Evolutionary conservation across 805 yeast genomes (phyloP).

Genomic region (Naumovozyma baii): DNA sequence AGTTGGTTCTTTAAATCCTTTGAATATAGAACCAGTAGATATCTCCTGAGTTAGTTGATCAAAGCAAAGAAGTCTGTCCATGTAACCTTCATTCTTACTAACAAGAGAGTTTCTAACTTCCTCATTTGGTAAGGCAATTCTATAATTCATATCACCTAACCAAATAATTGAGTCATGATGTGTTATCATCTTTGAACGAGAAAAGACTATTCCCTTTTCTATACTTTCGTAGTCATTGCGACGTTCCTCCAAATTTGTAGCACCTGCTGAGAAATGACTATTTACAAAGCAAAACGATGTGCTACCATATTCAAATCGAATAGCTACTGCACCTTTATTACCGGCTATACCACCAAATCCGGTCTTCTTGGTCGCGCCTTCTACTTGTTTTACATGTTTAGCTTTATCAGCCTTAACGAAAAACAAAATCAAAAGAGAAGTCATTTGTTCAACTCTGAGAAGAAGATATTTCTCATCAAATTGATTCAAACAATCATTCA

Average conservation of each 20-base stretch:
- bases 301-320: conserved; percentile 71
- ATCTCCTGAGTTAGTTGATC: conserved; percentile 80
- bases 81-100: conserved; percentile 32
- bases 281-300: conserved; percentile 78
- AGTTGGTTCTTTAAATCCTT: conserved; percentile 65
- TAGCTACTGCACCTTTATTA: conserved; percentile 93
- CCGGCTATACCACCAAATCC: conserved; percentile 97
- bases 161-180: conserved; percentile 85
- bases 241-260: conserved; percentile 70
- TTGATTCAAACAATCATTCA: conserved; percentile 53
- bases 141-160: conserved; percentile 91
- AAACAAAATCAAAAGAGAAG: conserved; percentile 55
- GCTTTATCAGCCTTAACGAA: conserved; percentile 46
- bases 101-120: conserved; percentile 52
- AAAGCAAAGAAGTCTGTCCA: conserved; percentile 42
- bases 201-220: conserved; percentile 63
- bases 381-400: conserved; percentile 62
- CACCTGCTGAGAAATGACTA: conserved; percentile 92
- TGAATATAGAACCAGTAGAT: conserved; percentile 61
- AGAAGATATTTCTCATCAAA: conserved; percentile 47
- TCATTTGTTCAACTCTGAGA: conserved; percentile 64
- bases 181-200: conserved; percentile 62
- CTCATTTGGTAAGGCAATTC: conserved; percentile 65
- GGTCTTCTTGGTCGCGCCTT: conserved; percentile 90
- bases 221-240: conserved; percentile 75